Evolutionary conservation across 2,329 filamentous ascomycete species (phyloP).

Genomic region (Paracorniculantispora psalliotae): DNA sequence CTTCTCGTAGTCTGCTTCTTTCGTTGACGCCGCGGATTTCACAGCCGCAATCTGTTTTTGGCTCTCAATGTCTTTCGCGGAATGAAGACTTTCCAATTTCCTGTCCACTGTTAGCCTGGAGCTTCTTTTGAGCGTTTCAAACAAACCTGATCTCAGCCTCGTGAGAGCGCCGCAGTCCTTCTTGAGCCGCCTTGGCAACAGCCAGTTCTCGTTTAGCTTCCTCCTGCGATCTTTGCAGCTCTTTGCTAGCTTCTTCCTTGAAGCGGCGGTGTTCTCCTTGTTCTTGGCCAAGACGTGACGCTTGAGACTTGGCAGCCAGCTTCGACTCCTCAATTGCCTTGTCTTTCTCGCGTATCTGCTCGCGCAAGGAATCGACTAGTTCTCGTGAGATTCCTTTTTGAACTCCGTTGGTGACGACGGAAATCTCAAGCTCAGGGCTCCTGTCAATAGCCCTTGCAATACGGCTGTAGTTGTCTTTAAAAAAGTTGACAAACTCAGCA

Average conservation of each 20-base stretch:
- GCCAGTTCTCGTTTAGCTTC: constrained; percentile 41
- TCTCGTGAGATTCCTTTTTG: constrained; percentile 92
- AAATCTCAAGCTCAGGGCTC: constrained; percentile 81
- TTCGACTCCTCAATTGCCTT: constrained; percentile 43
- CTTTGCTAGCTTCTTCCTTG: constrained; percentile 52
- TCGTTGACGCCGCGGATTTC: constrained; percentile 19
- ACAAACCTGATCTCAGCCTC: constrained; percentile 57
- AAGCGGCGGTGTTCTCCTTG: constrained; percentile 65
- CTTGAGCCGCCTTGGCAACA: constrained; percentile 49
- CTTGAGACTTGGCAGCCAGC: constrained; percentile 40
- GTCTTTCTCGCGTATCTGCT: constrained; percentile 70
- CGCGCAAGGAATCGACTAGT: constrained; percentile 77
- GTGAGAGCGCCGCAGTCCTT: constrained; percentile 65
- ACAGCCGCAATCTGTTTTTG: constrained; percentile 23
- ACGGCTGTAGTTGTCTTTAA: constrained; percentile 93
- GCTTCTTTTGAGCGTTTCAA: neutral
- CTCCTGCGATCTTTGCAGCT: constrained; percentile 34
- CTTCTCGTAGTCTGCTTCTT: constrained; percentile 32
- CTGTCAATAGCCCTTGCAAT: constrained; percentile 81
- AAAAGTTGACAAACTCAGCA: constrained; percentile 80
- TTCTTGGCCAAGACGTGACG: constrained; percentile 62
- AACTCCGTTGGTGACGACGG: constrained; percentile 70
- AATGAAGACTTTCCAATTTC: constrained; percentile 30
- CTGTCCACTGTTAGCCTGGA: constrained; percentile 21
- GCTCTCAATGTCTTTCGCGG: constrained; percentile 23